These are phyloP conservation scores for Acanthochlamys bracteata DNA, from an alignment of 106 monocot species.

Conservation along the genomic window DNA sequence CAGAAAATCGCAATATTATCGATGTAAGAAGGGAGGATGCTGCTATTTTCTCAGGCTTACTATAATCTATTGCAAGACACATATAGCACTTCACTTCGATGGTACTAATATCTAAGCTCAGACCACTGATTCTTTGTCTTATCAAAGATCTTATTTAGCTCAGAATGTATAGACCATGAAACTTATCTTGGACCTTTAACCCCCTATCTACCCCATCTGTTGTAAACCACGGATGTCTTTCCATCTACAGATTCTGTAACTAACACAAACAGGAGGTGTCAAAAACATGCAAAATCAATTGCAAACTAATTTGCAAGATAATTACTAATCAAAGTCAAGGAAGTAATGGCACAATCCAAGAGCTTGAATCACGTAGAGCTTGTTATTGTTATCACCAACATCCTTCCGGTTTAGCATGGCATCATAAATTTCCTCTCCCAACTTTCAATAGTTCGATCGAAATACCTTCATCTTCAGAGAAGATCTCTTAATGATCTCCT, in stretches of 20 bases:
- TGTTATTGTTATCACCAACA: conserved; percentile 88
- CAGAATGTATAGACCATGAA: conserved; percentile 52
- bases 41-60: conserved; percentile 37
- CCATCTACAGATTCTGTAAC: conserved; percentile 85
- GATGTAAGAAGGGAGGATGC: conserved; percentile 21
- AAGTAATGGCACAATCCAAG: conserved; percentile 41
- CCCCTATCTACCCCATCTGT: conserved; percentile 95
- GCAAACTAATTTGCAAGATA: no score
- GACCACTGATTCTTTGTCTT: conserved; percentile 79
- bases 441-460: not conserved
- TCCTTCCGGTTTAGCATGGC: conserved; percentile 84
- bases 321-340: not conserved
- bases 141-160: conserved; percentile 49
- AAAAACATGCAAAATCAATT: not conserved
- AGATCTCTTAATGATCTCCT: conserved; percentile 42
- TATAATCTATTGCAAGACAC: conserved; percentile 93
- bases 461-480: not conserved
- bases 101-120: conserved; percentile 38
- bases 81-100: conserved; percentile 60
- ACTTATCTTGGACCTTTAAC: conserved; percentile 77
- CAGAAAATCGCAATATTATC: conserved; percentile 6
- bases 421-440: conserved; percentile 81
- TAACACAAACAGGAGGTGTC: not conserved
- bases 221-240: conserved; percentile 63
- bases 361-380: conserved; percentile 85